phyloP scores from a whole-genome alignment of 805 yeast species.

The Pichia insulana region DNA sequence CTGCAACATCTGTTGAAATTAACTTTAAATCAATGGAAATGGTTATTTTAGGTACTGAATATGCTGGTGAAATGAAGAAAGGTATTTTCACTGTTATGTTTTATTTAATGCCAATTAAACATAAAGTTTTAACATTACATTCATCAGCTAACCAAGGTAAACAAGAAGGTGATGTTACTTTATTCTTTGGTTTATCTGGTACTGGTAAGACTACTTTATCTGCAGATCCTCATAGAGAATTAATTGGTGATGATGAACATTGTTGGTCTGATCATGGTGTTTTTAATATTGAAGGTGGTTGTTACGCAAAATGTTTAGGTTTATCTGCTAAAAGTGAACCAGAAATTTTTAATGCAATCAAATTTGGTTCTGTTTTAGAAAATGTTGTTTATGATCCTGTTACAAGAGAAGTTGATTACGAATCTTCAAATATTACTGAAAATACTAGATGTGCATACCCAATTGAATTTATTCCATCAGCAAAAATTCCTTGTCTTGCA shows the following conservation, averaged over 20 bases:
- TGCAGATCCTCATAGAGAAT: conserved; percentile 88
- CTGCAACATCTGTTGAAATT: conserved; percentile 90
- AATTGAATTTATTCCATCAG: conserved; percentile 92
- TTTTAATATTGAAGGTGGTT: conserved; percentile 98
- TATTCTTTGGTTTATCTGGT: conserved; percentile 95
- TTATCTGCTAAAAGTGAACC: conserved; percentile 90
- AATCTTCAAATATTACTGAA: conserved; percentile 77
- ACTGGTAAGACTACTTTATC: conserved; percentile 97
- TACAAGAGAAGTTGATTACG: conserved; percentile 79
- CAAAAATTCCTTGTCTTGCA: conserved; percentile 90
- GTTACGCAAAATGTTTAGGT: conserved; percentile 96
- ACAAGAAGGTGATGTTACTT: conserved; percentile 74
- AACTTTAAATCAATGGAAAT: conserved; percentile 97
- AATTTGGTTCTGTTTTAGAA: conserved; percentile 90
- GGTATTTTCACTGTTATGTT: conserved; percentile 99
- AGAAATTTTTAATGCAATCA: conserved; percentile 91
- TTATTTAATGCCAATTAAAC: conserved; percentile 93
- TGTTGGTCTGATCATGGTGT: conserved; percentile 99
- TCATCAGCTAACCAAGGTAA: conserved; percentile 91
- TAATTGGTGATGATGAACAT: conserved; percentile 98
- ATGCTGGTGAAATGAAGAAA: conserved; percentile 99
- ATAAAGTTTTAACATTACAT: conserved; percentile 86
- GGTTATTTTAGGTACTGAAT: conserved; percentile 97
- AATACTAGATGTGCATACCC: conserved; percentile 99
- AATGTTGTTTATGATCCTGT: conserved; percentile 78